Conservation (phyloP, 495 filamentous ascomycete genomes). For the Trichodelitschia bisporula region DNA sequence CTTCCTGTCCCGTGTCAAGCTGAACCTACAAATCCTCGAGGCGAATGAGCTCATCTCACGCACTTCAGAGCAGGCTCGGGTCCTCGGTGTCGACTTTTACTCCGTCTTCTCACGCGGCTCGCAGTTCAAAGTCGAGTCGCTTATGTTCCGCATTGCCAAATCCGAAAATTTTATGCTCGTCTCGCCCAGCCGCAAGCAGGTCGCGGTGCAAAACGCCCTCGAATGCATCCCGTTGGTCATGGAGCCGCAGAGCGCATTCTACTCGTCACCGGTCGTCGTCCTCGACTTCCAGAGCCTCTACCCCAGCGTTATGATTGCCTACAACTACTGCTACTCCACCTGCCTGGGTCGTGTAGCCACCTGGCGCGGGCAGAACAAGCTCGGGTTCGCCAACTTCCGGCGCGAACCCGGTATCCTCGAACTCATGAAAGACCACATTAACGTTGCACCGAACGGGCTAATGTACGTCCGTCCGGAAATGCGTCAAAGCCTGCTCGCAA, state of each 20-base stretch:
- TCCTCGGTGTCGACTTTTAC: slow-evolving; percentile 89
- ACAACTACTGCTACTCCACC: slow-evolving; percentile 98
- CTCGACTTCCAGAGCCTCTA: slow-evolving; percentile 94
- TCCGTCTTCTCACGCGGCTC: slow-evolving; percentile 84
- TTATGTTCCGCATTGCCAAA: slow-evolving; percentile 97
- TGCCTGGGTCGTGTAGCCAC: slow-evolving; percentile 64
- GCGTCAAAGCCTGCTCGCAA: slow-evolving; percentile 74
- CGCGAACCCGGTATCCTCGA: slow-evolving; percentile 49
- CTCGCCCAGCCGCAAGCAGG: slow-evolving; percentile 75
- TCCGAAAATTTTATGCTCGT: slow-evolving; percentile 82
- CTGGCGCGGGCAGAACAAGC: slow-evolving; percentile 82
- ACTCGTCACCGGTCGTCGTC: slow-evolving; percentile 69
- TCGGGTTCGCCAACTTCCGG: slow-evolving; percentile 74
- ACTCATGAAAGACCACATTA: slow-evolving; percentile 65
- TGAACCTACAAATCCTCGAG: slow-evolving; percentile 80
- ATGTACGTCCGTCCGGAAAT: slow-evolving; percentile 76
- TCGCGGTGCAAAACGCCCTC: slow-evolving; percentile 79
- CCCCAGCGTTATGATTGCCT: slow-evolving; percentile 94
- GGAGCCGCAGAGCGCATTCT: slow-evolving; percentile 92
- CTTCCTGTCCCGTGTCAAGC: slow-evolving; percentile 46
- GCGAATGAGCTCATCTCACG: slow-evolving; percentile 69
- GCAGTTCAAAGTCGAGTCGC: slow-evolving; percentile 93
- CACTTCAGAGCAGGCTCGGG: slow-evolving; percentile 81
- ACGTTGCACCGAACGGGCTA: slow-evolving; percentile 87
- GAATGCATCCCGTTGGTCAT: slow-evolving; percentile 92